Percentiles rank a stretch among this genome's conserved stretches.
phyloP scores from a whole-genome alignment of 257 asterid genomes.

The Gentiana straminea region DNA sequence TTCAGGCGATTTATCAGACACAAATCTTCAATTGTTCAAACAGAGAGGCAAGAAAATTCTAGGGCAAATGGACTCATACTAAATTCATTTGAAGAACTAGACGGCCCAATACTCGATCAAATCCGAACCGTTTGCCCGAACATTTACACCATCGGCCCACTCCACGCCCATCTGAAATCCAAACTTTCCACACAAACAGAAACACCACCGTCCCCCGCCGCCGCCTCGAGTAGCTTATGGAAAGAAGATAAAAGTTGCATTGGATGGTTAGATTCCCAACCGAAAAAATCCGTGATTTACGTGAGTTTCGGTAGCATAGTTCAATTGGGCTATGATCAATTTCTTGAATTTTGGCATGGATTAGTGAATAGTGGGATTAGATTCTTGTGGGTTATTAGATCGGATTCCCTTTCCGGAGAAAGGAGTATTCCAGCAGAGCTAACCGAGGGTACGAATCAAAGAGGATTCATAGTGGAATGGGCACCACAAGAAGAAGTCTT shows the following conservation, averaged over 20 bases:
- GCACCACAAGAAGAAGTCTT: constrained; percentile 46
- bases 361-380: constrained; percentile 28
- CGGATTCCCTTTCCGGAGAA: constrained; percentile 24
- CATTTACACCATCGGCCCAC: constrained; percentile 47
- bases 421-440: constrained; percentile 22
- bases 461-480: constrained; percentile 43
- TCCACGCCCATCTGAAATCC: constrained; percentile 37
- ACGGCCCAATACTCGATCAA: constrained; percentile 32
- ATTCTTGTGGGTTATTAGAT: constrained; percentile 51
- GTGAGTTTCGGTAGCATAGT: constrained; percentile 50
- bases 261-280: constrained; percentile 39
- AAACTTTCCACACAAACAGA: background rate
- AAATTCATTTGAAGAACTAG: constrained; percentile 57
- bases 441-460: constrained; percentile 16
- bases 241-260: constrained; percentile 40
- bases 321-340: constrained; percentile 18
- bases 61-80: constrained; percentile 41
- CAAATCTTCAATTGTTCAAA: constrained; percentile 6
- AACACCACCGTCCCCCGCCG: background rate
- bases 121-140: constrained; percentile 37
- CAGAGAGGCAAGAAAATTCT: constrained; percentile 25
- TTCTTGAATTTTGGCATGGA: constrained; percentile 47
- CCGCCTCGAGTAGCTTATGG: constrained; percentile 23
- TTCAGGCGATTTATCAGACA: constrained; percentile 13
- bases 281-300: constrained; percentile 29